Percentiles rank a stretch among this genome's conserved stretches.
Conservation (phyloP, 495 filamentous ascomycete species). For the Lineolata rhizophorae region DNA sequence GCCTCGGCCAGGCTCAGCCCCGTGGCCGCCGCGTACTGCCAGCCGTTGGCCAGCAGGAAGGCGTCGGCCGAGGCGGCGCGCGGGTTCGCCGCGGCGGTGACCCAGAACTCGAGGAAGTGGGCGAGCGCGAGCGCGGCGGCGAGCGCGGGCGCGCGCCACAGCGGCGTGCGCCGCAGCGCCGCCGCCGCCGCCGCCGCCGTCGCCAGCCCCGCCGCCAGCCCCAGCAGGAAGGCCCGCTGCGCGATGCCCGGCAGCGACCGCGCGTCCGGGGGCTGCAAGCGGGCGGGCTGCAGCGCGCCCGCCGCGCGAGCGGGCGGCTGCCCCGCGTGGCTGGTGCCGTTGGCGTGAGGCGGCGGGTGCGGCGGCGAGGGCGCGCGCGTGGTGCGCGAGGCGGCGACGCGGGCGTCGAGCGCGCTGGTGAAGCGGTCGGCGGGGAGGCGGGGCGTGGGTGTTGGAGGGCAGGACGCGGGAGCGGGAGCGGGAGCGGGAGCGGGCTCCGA, state of each 20-base stretch:
- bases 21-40: constrained; percentile 68
- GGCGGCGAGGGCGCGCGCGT: too few relatives aligned
- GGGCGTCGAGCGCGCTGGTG: too few relatives aligned
- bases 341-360: too few relatives aligned
- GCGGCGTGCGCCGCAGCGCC: constrained; percentile 21
- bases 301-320: too few relatives aligned
- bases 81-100: constrained; percentile 68
- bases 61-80: constrained; percentile 41
- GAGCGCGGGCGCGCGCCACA: constrained; percentile 79
- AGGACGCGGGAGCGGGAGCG: too few relatives aligned
- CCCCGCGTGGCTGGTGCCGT: too few relatives aligned
- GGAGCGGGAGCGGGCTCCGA: too few relatives aligned
- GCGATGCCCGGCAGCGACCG: constrained; percentile 58
- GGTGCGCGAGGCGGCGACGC: too few relatives aligned
- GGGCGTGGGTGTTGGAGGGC: too few relatives aligned
- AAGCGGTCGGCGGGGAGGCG: too few relatives aligned
- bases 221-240: constrained; percentile 42
- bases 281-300: too few relatives aligned
- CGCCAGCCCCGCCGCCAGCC: constrained; percentile 24
- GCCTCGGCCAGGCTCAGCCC: constrained; percentile 49
- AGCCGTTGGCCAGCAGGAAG: constrained; percentile 74
- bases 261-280: too few relatives aligned
- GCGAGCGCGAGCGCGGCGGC: constrained; percentile 51
- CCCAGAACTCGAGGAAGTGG: constrained; percentile 92
- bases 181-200: constrained; percentile 20